phyloP scores from a whole-genome alignment of 1,284 basidiomycete genomes.

The Papiliotrema fonsecae region DNA sequence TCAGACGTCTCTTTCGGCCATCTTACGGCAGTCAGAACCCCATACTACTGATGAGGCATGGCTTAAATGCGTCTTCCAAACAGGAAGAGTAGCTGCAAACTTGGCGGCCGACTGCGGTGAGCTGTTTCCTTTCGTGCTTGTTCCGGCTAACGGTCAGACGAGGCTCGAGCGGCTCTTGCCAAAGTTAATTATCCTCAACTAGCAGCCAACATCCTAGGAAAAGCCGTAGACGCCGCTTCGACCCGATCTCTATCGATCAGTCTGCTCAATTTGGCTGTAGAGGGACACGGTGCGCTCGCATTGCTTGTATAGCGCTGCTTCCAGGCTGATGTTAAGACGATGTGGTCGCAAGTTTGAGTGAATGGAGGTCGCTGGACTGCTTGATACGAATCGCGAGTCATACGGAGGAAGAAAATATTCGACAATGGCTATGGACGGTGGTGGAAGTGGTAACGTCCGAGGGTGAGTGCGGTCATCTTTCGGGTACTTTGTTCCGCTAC shows the following conservation, averaged over 20 bases:
- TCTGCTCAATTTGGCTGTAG: constrained; percentile 31
- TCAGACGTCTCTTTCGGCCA: neutral
- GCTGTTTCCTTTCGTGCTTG: constrained; percentile 2
- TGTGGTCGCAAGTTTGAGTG: constrained; percentile 4
- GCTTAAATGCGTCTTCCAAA: constrained; percentile 11
- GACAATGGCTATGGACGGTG: constrained; percentile 5
- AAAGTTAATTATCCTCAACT: constrained; percentile 13
- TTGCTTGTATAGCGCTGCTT: neutral
- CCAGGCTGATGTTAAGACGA: constrained; percentile 9
- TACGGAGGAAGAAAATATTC: constrained; percentile 1
- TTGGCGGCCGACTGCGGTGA: constrained; percentile 31
- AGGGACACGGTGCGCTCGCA: constrained; percentile 24
- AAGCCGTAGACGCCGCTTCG: neutral
- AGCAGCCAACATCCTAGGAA: neutral
- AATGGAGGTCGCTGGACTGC: neutral
- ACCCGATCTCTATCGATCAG: constrained; percentile 23
- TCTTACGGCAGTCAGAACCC: neutral
- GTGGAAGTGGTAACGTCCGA: neutral
- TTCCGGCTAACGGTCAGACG: constrained; percentile 13
- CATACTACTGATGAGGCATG: neutral
- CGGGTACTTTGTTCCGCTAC: neutral
- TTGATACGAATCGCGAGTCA: neutral
- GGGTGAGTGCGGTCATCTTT: neutral
- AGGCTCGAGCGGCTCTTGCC: constrained; percentile 18
- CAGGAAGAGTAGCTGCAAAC: constrained; percentile 38